Evolutionary conservation across 2,329 filamentous ascomycete genomes (phyloP), one percentile per base, ranked within the genome.

Genomic region (Fusarium vanettenii): DNA sequence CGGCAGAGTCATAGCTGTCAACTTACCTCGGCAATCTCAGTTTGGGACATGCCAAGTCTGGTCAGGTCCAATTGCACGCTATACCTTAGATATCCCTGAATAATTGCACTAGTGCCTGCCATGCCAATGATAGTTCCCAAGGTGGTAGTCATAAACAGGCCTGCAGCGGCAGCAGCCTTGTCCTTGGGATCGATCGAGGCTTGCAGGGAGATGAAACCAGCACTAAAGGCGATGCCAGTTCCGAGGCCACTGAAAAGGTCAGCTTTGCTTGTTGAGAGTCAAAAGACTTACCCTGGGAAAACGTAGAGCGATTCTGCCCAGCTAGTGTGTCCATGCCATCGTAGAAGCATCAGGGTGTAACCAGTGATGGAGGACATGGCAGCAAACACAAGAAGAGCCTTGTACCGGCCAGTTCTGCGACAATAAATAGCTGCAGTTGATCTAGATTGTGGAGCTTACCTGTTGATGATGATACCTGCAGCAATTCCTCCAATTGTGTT

Each of bases 401-500:
- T 92, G 79, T 92, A 93, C 1, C 85, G 84, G 0, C 91, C 91
- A 0, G 90, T 92, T 22, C 86, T 88, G 31, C 3, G 10, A 35
- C 11, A 1, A 37, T 72, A 18, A 67, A 13, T 50, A 35, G 5
- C 14, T 14, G 25, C 8, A 7, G 10, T n/a, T 16, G 11, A 5
- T 48, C 10, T 11, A 13, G n/a, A 11, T 4, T 31, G 6, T 2
- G 6, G 29, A 18, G 72, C 75, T 60, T 50, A 85, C 82, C 82
- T 84, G 45, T 87, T 86, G 75, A 93, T 92, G 59, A 87, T 84
- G 0, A 84, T 76, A 0, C 92, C 92, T 0, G 91, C 87, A 0
- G 91, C 48, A 2, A 94, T 82, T 0, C 91, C 91, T 1, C 92
- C 92, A 1, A 90, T 69, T 0, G 92, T 89, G 74, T 94, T 94